phyloP scores from a whole-genome alignment of 257 asterid species.

The Solanum boliviense region DNA sequence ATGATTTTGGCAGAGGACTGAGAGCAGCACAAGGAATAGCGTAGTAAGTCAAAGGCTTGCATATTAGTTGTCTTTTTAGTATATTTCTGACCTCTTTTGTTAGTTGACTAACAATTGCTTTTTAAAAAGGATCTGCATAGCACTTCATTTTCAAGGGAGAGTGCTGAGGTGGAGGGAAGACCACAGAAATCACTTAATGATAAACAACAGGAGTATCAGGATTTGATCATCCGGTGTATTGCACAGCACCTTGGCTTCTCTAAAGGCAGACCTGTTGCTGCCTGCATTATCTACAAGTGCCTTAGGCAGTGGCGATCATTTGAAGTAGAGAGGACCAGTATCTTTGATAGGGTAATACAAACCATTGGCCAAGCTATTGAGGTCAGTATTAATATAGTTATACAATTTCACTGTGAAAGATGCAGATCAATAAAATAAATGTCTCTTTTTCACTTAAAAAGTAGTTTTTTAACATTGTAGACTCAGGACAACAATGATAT shows the following conservation, averaged over 20 bases:
- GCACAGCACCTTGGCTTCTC: conserved; percentile 99
- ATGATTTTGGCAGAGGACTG: conserved; percentile 55
- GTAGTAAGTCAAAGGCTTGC: not conserved
- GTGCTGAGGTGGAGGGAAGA: conserved; percentile 70
- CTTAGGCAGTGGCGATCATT: conserved; percentile 98
- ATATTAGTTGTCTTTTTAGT: not conserved
- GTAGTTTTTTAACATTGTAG: conserved; percentile 20
- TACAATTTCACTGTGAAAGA: not conserved
- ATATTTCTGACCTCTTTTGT: not conserved
- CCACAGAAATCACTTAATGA: conserved; percentile 94
- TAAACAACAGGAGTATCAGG: conserved; percentile 99
- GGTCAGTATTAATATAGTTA: not conserved
- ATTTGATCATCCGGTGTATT: conserved; percentile 93
- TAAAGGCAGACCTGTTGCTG: conserved; percentile 92
- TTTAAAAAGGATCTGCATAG: conserved; percentile 71
- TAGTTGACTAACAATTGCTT: not conserved
- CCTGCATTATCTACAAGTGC: conserved; percentile 96
- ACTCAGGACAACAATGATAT: conserved; percentile 84
- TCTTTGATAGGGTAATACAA: conserved; percentile 90
- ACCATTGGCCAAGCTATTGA: conserved; percentile 50
- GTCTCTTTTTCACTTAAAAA: not conserved
- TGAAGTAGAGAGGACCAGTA: conserved; percentile 96
- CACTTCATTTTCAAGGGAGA: conserved; percentile 64
- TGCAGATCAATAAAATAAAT: not conserved
- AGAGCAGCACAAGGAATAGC: conserved; percentile 45